Percentiles rank a stretch among this genome's conserved stretches.
phyloP scores from a whole-genome alignment of 176 grass and related monocot species.

The Ampelocalamus luodianensis region DNA sequence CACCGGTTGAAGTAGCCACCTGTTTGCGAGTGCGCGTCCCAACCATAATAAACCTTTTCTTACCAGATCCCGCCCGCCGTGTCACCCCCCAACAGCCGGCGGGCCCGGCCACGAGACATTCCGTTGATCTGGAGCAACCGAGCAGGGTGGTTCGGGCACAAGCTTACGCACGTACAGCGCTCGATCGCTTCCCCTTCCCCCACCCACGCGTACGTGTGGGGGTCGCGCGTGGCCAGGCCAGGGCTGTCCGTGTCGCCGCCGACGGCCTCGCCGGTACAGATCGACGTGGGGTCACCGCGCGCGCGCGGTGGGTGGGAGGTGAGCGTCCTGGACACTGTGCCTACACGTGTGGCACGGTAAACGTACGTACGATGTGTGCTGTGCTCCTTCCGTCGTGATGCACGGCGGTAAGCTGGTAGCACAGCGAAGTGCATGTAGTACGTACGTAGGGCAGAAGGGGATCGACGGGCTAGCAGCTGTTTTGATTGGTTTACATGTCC shows the following conservation, averaged over 20 bases:
- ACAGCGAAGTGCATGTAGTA: no score
- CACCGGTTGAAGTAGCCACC: no score
- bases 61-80: no score
- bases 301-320: background rate
- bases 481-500: background rate
- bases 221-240: background rate
- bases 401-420: no score
- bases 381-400: background rate
- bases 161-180: background rate
- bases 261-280: background rate
- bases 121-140: background rate
- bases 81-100: no score
- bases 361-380: background rate
- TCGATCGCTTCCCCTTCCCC: background rate
- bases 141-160: background rate
- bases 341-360: background rate
- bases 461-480: no score
- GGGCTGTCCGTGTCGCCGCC: background rate
- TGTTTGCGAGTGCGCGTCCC: no score
- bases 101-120: background rate
- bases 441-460: no score
- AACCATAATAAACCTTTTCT: no score
- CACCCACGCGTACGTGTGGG: background rate
- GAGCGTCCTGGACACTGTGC: conserved; percentile 9
- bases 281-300: background rate